Evolutionary conservation across 1,139 yeast genomes (phyloP).

Genomic region (Hyphopichia buzzinii): DNA sequence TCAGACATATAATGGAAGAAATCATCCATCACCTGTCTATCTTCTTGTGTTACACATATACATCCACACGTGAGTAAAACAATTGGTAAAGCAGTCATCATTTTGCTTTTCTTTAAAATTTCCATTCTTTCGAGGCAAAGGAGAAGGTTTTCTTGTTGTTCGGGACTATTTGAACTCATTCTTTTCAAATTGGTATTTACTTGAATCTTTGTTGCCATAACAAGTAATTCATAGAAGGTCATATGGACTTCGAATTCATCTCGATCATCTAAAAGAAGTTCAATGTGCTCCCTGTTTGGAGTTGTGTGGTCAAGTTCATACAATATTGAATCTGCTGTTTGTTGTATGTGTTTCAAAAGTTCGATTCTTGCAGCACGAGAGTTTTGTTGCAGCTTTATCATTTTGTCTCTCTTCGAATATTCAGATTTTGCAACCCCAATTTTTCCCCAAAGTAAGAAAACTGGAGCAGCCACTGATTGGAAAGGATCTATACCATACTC

Average conservation of each 20-base stretch:
- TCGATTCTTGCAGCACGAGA: background rate
- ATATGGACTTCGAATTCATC: slow-evolving; percentile 7
- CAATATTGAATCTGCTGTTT: slow-evolving; percentile 4
- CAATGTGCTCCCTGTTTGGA: slow-evolving; percentile 9
- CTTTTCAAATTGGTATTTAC: slow-evolving; percentile 9
- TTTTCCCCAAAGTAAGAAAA: slow-evolving; percentile 17
- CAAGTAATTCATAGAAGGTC: slow-evolving; percentile 3
- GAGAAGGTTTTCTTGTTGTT: slow-evolving; percentile 4
- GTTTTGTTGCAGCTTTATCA: slow-evolving; percentile 1
- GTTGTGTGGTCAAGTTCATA: slow-evolving; percentile 6
- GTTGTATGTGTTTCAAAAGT: slow-evolving; percentile 5
- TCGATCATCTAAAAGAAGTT: slow-evolving; percentile 5
- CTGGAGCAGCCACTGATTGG: slow-evolving; percentile 21
- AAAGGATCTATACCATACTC: slow-evolving; percentile 20
- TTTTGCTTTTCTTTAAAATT: slow-evolving; percentile 8
- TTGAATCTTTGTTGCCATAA: slow-evolving; percentile 6
- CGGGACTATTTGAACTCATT: slow-evolving; percentile 8
- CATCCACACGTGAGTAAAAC: slow-evolving; percentile 1
- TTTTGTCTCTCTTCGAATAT: slow-evolving; percentile 5
- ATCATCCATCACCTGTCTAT: slow-evolving; percentile 13
- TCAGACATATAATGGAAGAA: slow-evolving; percentile 13
- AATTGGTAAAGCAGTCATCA: slow-evolving; percentile 8
- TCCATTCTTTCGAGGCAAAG: slow-evolving; percentile 8
- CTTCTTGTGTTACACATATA: slow-evolving; percentile 6
- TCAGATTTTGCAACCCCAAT: slow-evolving; percentile 15